phyloP scores from a whole-genome alignment of 345 rosid genomes.

The Zanthoxylum bungeanum region DNA sequence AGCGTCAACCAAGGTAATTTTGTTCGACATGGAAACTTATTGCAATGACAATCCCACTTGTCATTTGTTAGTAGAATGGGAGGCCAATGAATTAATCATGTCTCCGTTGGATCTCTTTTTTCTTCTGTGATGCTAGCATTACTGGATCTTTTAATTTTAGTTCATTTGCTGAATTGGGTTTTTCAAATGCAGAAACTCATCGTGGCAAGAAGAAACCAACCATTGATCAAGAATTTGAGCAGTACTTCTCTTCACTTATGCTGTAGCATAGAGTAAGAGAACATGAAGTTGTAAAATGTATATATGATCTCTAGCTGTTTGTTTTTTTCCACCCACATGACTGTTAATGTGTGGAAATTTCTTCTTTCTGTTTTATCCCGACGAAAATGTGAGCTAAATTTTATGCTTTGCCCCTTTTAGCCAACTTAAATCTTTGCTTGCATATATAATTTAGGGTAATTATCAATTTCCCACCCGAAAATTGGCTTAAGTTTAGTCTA shows the following conservation, averaged over 20 bases:
- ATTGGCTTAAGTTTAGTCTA: no score
- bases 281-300: not conserved
- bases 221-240: slow-evolving; percentile 92
- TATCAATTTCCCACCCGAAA: no score
- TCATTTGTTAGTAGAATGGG: not conserved
- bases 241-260: slow-evolving; percentile 80
- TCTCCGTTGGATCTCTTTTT: not conserved
- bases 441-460: slow-evolving; percentile 7
- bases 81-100: not conserved
- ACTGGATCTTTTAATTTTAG: not conserved
- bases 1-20: slow-evolving; percentile 53
- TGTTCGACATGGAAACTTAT: not conserved
- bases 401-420: not conserved
- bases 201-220: slow-evolving; percentile 52
- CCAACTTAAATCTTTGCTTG: slow-evolving; percentile 12
- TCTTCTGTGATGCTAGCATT: not conserved
- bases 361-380: not conserved
- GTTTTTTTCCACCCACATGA: not conserved
- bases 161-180: not conserved
- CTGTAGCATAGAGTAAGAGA: slow-evolving; percentile 32
- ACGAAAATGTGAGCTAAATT: slow-evolving; percentile 9
- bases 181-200: slow-evolving; percentile 44
- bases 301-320: not conserved
- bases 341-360: not conserved
- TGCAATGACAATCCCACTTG: not conserved